These are phyloP conservation scores for Ophiostoma montium DNA, from an alignment of 2,329 filamentous ascomycete genomes.

Conservation along the genomic window DNA sequence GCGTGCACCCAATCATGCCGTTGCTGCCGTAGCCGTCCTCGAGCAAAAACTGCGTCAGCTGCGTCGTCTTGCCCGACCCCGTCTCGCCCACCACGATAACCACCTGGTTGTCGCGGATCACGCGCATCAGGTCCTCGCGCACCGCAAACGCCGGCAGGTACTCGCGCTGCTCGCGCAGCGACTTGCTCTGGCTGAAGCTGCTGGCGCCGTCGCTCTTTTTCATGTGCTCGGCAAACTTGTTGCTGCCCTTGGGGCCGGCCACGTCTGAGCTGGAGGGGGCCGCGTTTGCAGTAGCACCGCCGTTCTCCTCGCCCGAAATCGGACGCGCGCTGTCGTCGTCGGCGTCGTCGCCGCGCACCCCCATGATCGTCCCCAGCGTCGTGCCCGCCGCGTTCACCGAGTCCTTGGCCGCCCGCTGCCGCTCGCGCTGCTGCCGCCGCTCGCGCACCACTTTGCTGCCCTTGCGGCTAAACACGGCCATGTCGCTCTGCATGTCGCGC, in stretches of 20 bases:
- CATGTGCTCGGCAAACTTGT: conserved; percentile 79
- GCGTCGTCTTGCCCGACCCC: conserved; percentile 93
- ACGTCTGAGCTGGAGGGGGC: conserved; percentile 1
- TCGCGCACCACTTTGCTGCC: conserved; percentile 90
- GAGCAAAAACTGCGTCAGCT: conserved; percentile 88
- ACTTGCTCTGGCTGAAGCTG: conserved; percentile 86
- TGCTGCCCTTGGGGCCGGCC: neutral
- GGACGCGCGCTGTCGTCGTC: conserved; percentile 86
- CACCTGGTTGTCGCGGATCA: conserved; percentile 94
- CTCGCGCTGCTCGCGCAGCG: conserved; percentile 78
- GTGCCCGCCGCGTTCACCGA: conserved; percentile 90
- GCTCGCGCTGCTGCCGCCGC: conserved; percentile 77
- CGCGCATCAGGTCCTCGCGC: conserved; percentile 76
- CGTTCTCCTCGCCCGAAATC: conserved; percentile 55
- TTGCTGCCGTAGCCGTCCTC: conserved; percentile 84
- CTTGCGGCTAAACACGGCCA: conserved; percentile 95
- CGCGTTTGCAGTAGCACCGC: conserved; percentile 28
- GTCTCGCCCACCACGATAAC: conserved; percentile 95
- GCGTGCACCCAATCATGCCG: conserved; percentile 92
- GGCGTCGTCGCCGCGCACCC: conserved; percentile 83
- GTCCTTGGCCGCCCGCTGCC: conserved; percentile 87
- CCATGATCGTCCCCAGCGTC: conserved; percentile 85
- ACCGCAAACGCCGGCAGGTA: conserved; percentile 93
- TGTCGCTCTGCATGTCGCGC: conserved; percentile 87
- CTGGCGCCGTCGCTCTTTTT: conserved; percentile 79